Conservation (phyloP, 495 filamentous ascomycete species). For the Tuber borchii region DNA sequence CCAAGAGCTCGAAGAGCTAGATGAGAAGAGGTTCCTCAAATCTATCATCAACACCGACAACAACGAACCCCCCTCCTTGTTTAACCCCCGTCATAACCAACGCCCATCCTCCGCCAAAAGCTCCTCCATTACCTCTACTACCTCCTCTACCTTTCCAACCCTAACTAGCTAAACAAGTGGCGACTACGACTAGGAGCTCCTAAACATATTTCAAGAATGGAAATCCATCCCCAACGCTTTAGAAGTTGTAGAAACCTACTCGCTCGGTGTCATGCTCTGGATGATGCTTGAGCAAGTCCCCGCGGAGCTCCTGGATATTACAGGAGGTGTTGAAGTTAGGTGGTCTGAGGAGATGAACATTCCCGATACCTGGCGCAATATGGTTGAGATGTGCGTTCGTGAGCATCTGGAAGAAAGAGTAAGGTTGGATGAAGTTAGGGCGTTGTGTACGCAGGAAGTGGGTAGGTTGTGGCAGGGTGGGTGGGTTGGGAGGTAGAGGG, state of each 20-base stretch:
- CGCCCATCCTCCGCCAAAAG: not conserved
- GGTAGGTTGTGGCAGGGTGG: slow-evolving; percentile 28
- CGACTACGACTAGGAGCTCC: not conserved
- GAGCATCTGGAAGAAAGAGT: slow-evolving; percentile 20
- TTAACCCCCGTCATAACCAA: not conserved
- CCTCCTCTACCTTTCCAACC: not conserved
- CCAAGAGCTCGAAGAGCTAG: not conserved
- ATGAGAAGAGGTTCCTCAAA: not conserved
- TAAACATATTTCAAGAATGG: slow-evolving; percentile 29
- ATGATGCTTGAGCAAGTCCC: slow-evolving; percentile 27
- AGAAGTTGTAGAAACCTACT: slow-evolving; percentile 31
- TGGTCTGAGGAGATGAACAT: slow-evolving; percentile 16
- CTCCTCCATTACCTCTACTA: not conserved
- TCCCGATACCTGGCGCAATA: slow-evolving; percentile 13
- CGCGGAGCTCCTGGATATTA: slow-evolving; percentile 10
- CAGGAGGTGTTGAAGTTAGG: not conserved
- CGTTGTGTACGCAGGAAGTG: slow-evolving; percentile 17
- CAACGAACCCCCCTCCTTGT: not conserved
- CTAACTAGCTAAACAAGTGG: not conserved
- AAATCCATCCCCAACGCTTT: slow-evolving; percentile 14
- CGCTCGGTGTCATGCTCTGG: slow-evolving; percentile 33
- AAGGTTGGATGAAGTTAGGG: slow-evolving; percentile 15
- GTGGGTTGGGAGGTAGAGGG: slow-evolving; percentile 23
- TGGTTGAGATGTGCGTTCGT: slow-evolving; percentile 25
- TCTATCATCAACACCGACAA: not conserved